These are phyloP conservation scores for Fusarium praegraminearum DNA, from an alignment of 2,329 filamentous ascomycete species.

Conservation along the genomic window DNA sequence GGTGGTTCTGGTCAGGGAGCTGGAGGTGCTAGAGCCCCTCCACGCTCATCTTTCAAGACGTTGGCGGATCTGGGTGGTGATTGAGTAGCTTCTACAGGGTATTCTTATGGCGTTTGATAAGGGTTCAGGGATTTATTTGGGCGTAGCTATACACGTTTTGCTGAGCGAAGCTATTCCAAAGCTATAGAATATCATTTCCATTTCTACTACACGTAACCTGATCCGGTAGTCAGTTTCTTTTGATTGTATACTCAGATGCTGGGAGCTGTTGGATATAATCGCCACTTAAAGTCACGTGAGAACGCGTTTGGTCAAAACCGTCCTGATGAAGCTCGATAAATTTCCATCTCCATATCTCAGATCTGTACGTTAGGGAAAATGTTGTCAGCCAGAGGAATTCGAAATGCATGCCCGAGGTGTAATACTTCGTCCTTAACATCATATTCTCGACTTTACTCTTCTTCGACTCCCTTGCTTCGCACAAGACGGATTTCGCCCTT, in stretches of 20 bases:
- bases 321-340: slow-evolving; percentile 24
- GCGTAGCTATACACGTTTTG: slow-evolving; percentile 2
- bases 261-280: slow-evolving; percentile 2
- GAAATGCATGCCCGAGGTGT: slow-evolving; percentile 51
- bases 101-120: neutral
- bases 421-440: slow-evolving; percentile 32
- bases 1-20: slow-evolving; percentile 37
- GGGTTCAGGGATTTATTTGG: slow-evolving; percentile 8
- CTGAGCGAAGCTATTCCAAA: slow-evolving; percentile 2
- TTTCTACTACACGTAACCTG: neutral
- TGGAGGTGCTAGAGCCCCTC: slow-evolving; percentile 47
- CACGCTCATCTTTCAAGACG: slow-evolving; percentile 61
- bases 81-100: slow-evolving; percentile 14
- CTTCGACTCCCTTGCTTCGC: slow-evolving; percentile 32
- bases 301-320: slow-evolving; percentile 43
- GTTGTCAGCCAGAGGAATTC: slow-evolving; percentile 52
- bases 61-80: slow-evolving; percentile 63
- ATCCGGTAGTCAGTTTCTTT: neutral
- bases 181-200: neutral
- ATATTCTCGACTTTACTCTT: slow-evolving; percentile 23
- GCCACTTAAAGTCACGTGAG: slow-evolving; percentile 48
- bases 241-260: neutral
- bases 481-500: slow-evolving; percentile 31
- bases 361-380: slow-evolving; percentile 47
- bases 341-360: slow-evolving; percentile 23